Conservation (phyloP, 2,329 filamentous ascomycete species). For the Chrysoporthe cubensis region DNA sequence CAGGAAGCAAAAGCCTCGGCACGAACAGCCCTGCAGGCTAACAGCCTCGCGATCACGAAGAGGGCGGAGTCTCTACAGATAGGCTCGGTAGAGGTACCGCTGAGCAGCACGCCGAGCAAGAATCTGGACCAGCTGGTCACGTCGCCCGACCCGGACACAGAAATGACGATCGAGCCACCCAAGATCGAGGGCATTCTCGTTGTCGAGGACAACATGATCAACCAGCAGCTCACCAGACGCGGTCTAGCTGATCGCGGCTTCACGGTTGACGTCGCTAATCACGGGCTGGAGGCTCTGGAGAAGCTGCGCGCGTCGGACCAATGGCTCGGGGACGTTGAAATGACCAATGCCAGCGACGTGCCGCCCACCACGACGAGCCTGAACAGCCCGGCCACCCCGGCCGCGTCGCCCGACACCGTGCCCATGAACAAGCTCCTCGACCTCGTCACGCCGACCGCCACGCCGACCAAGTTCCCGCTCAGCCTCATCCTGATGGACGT, state of each 20-base stretch:
- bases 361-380: not conserved
- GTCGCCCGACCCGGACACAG: conserved; percentile 15
- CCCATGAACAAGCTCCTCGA: not conserved
- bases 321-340: conserved; percentile 25
- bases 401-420: not conserved
- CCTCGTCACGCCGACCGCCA: conserved; percentile 12
- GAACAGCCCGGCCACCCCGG: conserved; percentile 15
- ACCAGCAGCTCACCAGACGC: conserved; percentile 59
- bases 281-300: conserved; percentile 35
- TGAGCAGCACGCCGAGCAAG: conserved; percentile 26
- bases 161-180: conserved; percentile 24
- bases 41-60: conserved; percentile 29
- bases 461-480: conserved; percentile 43
- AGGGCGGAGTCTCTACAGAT: conserved; percentile 29
- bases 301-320: conserved; percentile 44
- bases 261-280: conserved; percentile 57
- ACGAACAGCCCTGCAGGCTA: conserved; percentile 39
- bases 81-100: conserved; percentile 27
- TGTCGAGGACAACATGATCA: conserved; percentile 65
- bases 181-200: conserved; percentile 52
- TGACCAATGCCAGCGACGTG: conserved; percentile 3
- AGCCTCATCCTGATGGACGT: conserved; percentile 75
- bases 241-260: conserved; percentile 55
- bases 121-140: conserved; percentile 5
- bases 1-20: conserved; percentile 46